Base-by-base conservation (phyloP, 202 grass and related monocot genomes). In the Elaeis oleifera region DNA sequence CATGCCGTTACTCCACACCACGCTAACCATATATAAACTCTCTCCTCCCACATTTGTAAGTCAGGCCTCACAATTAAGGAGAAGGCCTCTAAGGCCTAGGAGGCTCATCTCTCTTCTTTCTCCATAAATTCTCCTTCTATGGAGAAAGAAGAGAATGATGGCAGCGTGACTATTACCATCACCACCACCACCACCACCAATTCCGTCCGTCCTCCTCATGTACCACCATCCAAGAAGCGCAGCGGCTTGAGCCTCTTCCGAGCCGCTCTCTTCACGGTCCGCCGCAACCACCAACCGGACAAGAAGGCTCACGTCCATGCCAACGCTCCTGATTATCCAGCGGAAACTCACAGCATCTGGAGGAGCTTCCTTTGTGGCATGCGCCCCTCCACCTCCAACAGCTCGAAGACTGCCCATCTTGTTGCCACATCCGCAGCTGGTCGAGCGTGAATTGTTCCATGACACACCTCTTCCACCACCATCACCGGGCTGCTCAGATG, bases 311-410 rank as follows among this genome's bases (percentile, higher is more conserved):
- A 2, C 16, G 15, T 5, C 56, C 11, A 17, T 19, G 20, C 0
- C 6, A 1, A 7, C 2, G 1, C 3, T 2, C 1, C 8, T 5
- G 23, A 49, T n/a, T 50, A 57, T 4, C 18, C 16, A 18, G 22
- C 14, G n/a, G 58, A 50, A 1, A 62, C 14, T 8, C 68, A 72
- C 19, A 5, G 69, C 18, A 54, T 67, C 49, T 75, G 78, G 82
- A 85, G 65, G 64, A 53, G 16, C 63, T 17, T 85, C 59, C 54
- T 80, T 6, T 52, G 71, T 25, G 69, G 64, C 49, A 56, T 90
- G 29, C 87, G 83, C 16, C 79, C 13, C 70, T 90, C 48, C 69
- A 76, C 52, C 76, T 90, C 51, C 70, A 76, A 3, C 69, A 72
- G 8, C 48, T 69, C 16, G 79, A 86, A 48, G 60, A 58, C 49